phyloP scores from a whole-genome alignment of 169 alveolate species.

The Cyclospora cayetanensis region DNA sequence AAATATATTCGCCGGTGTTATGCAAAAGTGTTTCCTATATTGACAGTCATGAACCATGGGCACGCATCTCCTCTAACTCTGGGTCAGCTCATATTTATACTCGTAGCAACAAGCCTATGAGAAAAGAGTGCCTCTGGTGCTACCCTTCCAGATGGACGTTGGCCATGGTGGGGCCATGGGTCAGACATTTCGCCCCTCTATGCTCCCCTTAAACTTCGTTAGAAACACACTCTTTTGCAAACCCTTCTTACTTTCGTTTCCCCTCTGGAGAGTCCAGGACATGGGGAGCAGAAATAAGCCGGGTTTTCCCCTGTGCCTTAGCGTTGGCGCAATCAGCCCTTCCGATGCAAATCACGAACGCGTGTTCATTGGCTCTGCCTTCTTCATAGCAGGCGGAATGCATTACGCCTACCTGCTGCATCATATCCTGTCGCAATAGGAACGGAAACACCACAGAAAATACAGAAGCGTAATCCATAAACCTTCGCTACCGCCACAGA shows the following conservation, averaged over 20 bases:
- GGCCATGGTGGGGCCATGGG: too few relatives aligned
- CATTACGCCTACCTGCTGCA: neutral
- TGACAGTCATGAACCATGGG: too few relatives aligned
- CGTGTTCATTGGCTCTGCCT: neutral
- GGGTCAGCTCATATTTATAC: too few relatives aligned
- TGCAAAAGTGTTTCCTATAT: too few relatives aligned
- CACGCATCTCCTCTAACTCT: too few relatives aligned
- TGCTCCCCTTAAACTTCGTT: too few relatives aligned
- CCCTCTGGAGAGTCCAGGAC: slow-evolving; percentile 26
- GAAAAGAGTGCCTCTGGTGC: too few relatives aligned
- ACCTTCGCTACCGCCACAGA: neutral
- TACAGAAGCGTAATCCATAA: neutral
- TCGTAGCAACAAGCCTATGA: too few relatives aligned
- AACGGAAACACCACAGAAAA: neutral
- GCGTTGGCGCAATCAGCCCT: slow-evolving; percentile 30
- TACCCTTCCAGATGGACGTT: too few relatives aligned
- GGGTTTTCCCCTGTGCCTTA: neutral
- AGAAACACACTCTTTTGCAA: too few relatives aligned
- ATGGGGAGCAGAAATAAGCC: slow-evolving; percentile 26
- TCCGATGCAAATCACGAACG: slow-evolving; percentile 32
- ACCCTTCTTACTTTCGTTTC: slow-evolving; percentile 8
- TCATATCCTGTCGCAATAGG: slow-evolving; percentile 5
- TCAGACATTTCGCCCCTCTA: too few relatives aligned
- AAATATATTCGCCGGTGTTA: too few relatives aligned
- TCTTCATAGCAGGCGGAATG: slow-evolving; percentile 24